Evolutionary conservation across 2,329 filamentous ascomycete species (phyloP), one percentile per base, ranked within the genome.

Genomic region (Ophiocordyceps camponoti-rufipedis): DNA sequence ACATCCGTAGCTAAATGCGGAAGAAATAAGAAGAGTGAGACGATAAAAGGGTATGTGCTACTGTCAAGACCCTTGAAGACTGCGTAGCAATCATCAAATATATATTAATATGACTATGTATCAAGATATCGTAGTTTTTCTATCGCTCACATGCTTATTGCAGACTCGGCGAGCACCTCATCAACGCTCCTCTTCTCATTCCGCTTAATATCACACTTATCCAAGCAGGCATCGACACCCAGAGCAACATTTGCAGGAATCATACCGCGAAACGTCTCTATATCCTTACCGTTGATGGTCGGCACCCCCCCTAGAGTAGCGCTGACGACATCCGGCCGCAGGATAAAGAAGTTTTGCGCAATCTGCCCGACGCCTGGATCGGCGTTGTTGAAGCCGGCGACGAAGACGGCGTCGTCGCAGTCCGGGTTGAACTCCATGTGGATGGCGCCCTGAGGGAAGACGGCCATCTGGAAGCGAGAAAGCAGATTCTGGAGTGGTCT

Each of bases 381-480:
- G 44, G 64, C 60, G 14, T 55, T 56, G 46, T 63, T 63, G 54
- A 72, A 72, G 4, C 60, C 62, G 6, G 69, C 69, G 6, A 72
- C 64, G 51, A 72, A 72, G 7, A 67, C 61, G 18, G 69, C 60
- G 16, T 64, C 58, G 39, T 62, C 59, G 53, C 71, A 72, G 47
- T 67, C 62, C 2, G 69, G 68, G 55, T 74, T 74, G 55, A 67
- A 71, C 49, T 72, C 66, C 2, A 65, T 64, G 51, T 74, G 70
- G 10, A 71, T 58, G 3, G 64, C 62, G 5, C 70, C 71, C 50
- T 68, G 62, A 2, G 68, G 69, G 54, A 73, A 71, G 10, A 70
- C 62, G 12, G 64, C 59, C 62, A 70, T 69, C 48, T 69, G 62
- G 48, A 59, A 64, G 4, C 54, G 56, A 3, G 54, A 52, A 45